Conservation (phyloP, 2,329 filamentous ascomycete genomes). For the Proliferodiscus dingleyae region DNA sequence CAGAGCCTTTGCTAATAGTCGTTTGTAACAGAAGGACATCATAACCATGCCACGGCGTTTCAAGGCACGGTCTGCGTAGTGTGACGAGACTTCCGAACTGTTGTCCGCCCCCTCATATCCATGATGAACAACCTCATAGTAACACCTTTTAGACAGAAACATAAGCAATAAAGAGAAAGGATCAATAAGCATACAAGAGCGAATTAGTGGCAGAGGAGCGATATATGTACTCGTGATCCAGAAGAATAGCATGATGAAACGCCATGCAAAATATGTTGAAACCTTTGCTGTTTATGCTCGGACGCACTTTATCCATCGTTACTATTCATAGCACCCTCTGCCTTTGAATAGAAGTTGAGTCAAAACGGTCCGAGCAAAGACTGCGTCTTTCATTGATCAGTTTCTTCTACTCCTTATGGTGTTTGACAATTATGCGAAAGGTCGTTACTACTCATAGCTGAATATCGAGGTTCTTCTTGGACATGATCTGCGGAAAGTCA, state of each 20-base stretch:
- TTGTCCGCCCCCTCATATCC: not conserved
- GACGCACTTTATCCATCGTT: too few species aligned
- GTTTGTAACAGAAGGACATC: not conserved
- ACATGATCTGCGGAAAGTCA: too few species aligned
- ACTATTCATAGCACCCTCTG: too few species aligned
- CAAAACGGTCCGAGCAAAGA: too few species aligned
- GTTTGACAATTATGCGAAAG: too few species aligned
- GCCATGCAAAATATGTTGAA: not conserved
- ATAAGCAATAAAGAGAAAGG: not conserved
- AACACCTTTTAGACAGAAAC: not conserved
- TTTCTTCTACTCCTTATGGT: too few species aligned
- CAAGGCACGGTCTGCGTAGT: not conserved
- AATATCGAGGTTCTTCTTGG: too few species aligned
- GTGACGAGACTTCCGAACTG: not conserved
- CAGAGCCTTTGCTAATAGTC: too few species aligned
- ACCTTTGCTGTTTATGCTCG: not conserved
- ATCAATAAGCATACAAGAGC: not conserved
- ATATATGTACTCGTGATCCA: not conserved
- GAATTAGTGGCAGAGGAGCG: not conserved
- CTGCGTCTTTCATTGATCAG: too few species aligned
- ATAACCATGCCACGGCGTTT: not conserved
- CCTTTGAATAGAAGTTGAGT: too few species aligned
- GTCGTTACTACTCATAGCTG: too few species aligned
- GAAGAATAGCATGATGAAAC: not conserved
- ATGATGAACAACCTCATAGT: not conserved